Percentiles rank a stretch among this genome's conserved stretches.
These are phyloP conservation scores for Rhexocercosporidium sp. DNA, from an alignment of 2,329 filamentous ascomycete genomes.

Conservation along the genomic window DNA sequence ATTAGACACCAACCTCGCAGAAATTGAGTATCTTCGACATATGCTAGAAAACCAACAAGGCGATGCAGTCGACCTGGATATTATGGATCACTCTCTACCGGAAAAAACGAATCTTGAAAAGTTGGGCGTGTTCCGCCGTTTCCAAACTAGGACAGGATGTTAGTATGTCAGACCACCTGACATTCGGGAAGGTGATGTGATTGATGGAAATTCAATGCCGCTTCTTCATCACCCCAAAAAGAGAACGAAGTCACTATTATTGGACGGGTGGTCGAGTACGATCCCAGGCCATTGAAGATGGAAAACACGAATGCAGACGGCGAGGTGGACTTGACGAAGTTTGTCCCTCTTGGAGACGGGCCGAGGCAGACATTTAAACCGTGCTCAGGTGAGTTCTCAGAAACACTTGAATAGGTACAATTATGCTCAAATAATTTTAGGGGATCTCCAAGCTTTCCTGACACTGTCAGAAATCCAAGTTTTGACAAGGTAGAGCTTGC, in stretches of 20 bases:
- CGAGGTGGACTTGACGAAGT: not conserved
- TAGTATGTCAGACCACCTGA: not conserved
- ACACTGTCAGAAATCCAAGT: not conserved
- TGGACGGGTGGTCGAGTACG: not conserved
- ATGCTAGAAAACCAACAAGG: not conserved
- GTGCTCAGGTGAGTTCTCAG: not conserved
- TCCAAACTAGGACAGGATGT: not conserved
- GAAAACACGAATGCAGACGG: not conserved
- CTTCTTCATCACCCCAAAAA: not conserved
- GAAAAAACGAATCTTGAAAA: not conserved
- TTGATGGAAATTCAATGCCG: not conserved
- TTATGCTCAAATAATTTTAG: no score
- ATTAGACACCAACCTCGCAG: not conserved
- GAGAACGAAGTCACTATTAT: not conserved
- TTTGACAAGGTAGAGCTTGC: no score
- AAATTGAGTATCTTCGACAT: not conserved
- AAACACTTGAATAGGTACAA: no score
- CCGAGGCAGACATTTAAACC: not conserved
- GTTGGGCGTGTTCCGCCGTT: not conserved
- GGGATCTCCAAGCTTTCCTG: not conserved
- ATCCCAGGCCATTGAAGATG: not conserved
- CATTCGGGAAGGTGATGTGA: not conserved
- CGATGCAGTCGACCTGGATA: not conserved
- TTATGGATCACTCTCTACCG: not conserved
- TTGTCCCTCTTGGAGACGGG: not conserved